phyloP scores from a whole-genome alignment of 176 grass and related monocot species.

The Avena sativa region DNA sequence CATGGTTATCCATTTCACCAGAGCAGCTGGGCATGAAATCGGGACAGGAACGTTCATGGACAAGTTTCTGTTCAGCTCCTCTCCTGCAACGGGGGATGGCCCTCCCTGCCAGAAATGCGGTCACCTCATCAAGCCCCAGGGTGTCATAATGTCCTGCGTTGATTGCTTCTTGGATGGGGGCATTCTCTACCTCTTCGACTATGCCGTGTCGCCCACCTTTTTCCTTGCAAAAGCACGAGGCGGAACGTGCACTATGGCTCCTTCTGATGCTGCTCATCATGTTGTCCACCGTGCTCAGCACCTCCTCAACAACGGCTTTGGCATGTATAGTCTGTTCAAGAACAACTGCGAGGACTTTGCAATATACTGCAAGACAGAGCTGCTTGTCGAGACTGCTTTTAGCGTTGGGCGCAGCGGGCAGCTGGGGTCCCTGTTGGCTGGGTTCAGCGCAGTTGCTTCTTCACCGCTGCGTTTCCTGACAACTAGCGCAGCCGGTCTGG shows the following conservation, averaged over 20 bases:
- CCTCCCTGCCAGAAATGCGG: slow-evolving; percentile 54
- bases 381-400: slow-evolving; percentile 71
- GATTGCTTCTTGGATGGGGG: slow-evolving; percentile 83
- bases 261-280: slow-evolving; percentile 47
- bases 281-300: slow-evolving; percentile 66
- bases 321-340: slow-evolving; percentile 77
- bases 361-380: slow-evolving; percentile 86
- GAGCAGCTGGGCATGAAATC: slow-evolving; percentile 74
- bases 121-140: slow-evolving; percentile 41
- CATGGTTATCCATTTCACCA: slow-evolving; percentile 87
- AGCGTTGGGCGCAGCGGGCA: slow-evolving; percentile 87
- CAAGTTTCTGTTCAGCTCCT: slow-evolving; percentile 59
- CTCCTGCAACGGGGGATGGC: slow-evolving; percentile 9
- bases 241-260: slow-evolving; percentile 81
- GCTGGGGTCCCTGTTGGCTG: slow-evolving; percentile 66
- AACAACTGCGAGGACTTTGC: slow-evolving; percentile 98
- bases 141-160: slow-evolving; percentile 81
- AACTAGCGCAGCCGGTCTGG: slow-evolving; percentile 48
- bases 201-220: slow-evolving; percentile 62
- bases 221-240: slow-evolving; percentile 89
- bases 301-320: slow-evolving; percentile 70
- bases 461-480: slow-evolving; percentile 70
- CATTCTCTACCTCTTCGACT: slow-evolving; percentile 73
- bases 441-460: slow-evolving; percentile 51
- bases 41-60: slow-evolving; percentile 80